phyloP scores from a whole-genome alignment of 129 eudicot species.

The Helianthus tuberosus region DNA sequence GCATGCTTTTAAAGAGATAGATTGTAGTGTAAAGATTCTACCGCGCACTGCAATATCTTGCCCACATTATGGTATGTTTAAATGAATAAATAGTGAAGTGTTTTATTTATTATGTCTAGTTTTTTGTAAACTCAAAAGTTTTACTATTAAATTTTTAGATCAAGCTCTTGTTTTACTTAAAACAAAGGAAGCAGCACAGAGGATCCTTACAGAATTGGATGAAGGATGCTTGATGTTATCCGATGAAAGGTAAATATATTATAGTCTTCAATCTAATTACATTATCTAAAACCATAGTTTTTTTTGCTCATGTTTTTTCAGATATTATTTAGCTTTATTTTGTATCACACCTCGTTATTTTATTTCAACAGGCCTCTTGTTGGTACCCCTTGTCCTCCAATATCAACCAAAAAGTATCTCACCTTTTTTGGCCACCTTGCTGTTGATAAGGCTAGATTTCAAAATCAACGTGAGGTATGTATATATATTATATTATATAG shows the following conservation, averaged over 20 bases:
- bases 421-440: slow-evolving; percentile 70
- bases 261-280: not conserved
- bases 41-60: slow-evolving; percentile 56
- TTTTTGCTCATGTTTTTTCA: not conserved
- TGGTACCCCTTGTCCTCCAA: slow-evolving; percentile 39
- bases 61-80: slow-evolving; percentile 62
- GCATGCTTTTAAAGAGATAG: slow-evolving; percentile 54
- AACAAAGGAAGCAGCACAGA: slow-evolving; percentile 55
- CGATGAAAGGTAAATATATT: slow-evolving; percentile 53
- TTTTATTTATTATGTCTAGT: slow-evolving; percentile 3
- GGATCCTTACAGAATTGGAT: slow-evolving; percentile 47
- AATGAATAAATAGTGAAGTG: not conserved
- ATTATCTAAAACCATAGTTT: not conserved
- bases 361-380: slow-evolving; percentile 67
- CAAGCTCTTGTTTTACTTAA: slow-evolving; percentile 72
- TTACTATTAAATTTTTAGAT: slow-evolving; percentile 45
- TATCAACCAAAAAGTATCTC: slow-evolving; percentile 38
- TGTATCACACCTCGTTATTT: not conserved
- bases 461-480: slow-evolving; percentile 53
- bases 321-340: not conserved
- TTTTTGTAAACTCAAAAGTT: not conserved
- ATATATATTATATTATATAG: too few relatives aligned
- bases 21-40: slow-evolving; percentile 72
- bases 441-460: slow-evolving; percentile 53
- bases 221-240: slow-evolving; percentile 72